Evolutionary conservation across 2,329 filamentous ascomycete genomes (phyloP), one percentile per base, ranked within the genome.

Genomic region (Aspergillus sp.): DNA sequence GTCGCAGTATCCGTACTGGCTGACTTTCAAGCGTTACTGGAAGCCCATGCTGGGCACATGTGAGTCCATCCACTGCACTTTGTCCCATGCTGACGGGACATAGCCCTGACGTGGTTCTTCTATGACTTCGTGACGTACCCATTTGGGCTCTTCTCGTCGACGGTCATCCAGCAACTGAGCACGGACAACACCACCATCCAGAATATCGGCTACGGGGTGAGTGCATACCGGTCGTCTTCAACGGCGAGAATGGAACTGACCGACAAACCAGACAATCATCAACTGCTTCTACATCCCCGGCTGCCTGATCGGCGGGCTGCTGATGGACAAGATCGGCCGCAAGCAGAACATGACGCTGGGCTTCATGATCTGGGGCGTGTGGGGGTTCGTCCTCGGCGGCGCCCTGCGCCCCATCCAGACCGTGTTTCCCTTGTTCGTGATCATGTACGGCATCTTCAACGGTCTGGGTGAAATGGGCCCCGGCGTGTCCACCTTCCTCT

Each of bases 101-200:
- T 22, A 50, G 45, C 67, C 2, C 39, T 61, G 1, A 61, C 65
- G 7, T 74, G 70, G 69, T 73, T 73, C 46, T 48, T 59, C 26
- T 68, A 75, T 47, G 69, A 76, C 45, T 75, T 66, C 47, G 66
- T 74, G 25, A 66, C 67, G 0, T 68, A 71, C 32, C 71, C 71
- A 0, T 73, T 74, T 39, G 69, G 69, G 6, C 61, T 75, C 16
- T 74, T 74, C 49, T 67, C 64, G 34, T 68, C 67, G 1, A 71
- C 69, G 14, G 73, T 74, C 36, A 63, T 72, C 31, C 49, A 52
- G 3, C 53, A 61, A 15, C 51, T 64, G 16, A 64, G 65, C 16
- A 43, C 61, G 0, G 50, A 56, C 10, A 56, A 65, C 20, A 64
- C 56, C n/a, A 48, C 67, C 1, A 51, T 62, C 41, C 37, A 51